Base-by-base conservation (phyloP, 768 basidiomycete genomes). In the Phanerochaete carnosa region DNA sequence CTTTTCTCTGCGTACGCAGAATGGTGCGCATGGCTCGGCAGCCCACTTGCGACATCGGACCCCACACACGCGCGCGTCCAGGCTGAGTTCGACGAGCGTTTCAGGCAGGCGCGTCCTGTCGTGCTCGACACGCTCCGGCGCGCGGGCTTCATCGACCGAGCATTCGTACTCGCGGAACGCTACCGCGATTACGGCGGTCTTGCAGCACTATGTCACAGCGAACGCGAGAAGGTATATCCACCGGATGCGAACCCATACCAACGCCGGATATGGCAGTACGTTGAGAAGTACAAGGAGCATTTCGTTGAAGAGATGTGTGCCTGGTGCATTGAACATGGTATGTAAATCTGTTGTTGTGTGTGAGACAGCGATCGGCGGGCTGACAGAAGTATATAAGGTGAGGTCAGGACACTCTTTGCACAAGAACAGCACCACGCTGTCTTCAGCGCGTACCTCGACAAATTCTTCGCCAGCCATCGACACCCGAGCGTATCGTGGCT, bases 261-360 rank as follows among this genome's bases (percentile, higher is more conserved):
- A 1, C 69, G 74, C 26, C 78, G 86, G 22, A 87, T 94, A 19
- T 82, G 87, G 66, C 70, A 72, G 4, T 97, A 94, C 72, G 84
- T 95, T 59, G 81, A 89, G 47, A 81, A 79, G 66, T 96, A 89
- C 74, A 84, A 88, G 53, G 87, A 93, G 33, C 85, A 84, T 13
- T 98, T 98, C 64, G 89, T 94, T 0, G 85, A 81, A n/a, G 88
- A 93, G 68, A 79, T 97, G n/a, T 95, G 92, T 69, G 83, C 86
- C 68, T 97, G 91, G 91, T 96, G 93, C 71, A 90, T 96, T 53
- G 90, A 94, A 65, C 88, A 95, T 64, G 92, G 93, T 90, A 82
- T 70, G 11, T 22, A 25, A 19, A 9, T 43, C 39, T n/a, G n/a
- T n/a, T n/a, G n/a, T n/a, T n/a, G n/a, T n/a, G n/a, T n/a, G n/a